Evolutionary conservation across 768 basidiomycete species (phyloP), one percentile per base, ranked within the genome.

Genomic region (Naematelia encephala): DNA sequence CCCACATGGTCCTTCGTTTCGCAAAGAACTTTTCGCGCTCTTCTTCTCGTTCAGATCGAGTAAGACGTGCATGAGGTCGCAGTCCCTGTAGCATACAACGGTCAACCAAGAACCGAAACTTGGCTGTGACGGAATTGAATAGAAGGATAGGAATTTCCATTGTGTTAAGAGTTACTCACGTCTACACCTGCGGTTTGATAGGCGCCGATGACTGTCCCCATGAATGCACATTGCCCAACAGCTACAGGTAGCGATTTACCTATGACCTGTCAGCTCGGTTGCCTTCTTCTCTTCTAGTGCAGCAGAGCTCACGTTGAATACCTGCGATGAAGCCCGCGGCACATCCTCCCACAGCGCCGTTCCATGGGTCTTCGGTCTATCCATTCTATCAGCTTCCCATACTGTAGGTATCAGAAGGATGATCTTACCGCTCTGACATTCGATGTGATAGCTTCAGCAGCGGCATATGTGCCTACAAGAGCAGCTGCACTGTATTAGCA

Each of bases 251-350:
- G 68, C 28, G 91, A 96, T 60, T 88, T 87, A 54, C 85, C 91
- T 93, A 64, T 47, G 30, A 14, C 14, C 14, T 22, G 19, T 49
- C 29, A 54, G 52, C 60, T 50, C 30, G 1, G 8, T 19, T 42
- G 8, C 26, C 22, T n/a, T n/a, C n/a, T n/a, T n/a, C n/a, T n/a
- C n/a, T n/a, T n/a, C n/a, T n/a, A n/a, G n/a, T n/a, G n/a, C n/a
- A n/a, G n/a, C n/a, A n/a, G n/a, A n/a, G 78, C 83, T 42, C 69
- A 91, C 90, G 83, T 81, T 89, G 83, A 57, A 93, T 78, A 54
- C 92, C 92, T 27, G 90, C 90, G 62, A 94, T 79, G 79, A 94
- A 91, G 47, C 92, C 92, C 52, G 91, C 91, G 49, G 91, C 91
- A 79, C 91, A 94, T 56, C 88, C 92, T 55, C 89, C 92, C 52